These are phyloP conservation scores for Pyricularia pennisetigena DNA, from an alignment of 2,329 filamentous ascomycete genomes.

Conservation along the genomic window DNA sequence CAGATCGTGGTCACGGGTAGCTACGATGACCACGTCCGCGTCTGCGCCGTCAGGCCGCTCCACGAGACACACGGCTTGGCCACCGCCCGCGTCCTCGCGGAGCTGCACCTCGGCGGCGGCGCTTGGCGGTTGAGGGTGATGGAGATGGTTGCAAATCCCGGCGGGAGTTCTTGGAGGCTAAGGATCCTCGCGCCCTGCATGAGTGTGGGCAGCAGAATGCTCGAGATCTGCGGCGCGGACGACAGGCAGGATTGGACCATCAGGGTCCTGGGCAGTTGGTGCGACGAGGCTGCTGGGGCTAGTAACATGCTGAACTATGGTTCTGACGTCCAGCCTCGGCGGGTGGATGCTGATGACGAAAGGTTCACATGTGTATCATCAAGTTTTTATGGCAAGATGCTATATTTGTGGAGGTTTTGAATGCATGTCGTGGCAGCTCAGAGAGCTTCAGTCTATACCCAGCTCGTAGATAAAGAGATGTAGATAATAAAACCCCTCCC, in stretches of 20 bases:
- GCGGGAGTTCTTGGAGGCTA: conserved; percentile 12
- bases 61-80: conserved; percentile 28
- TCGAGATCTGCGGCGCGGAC: conserved; percentile 29
- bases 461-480: not conserved
- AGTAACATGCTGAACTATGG: conserved; percentile 91
- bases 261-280: conserved; percentile 51
- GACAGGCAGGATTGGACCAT: conserved; percentile 45
- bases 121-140: conserved; percentile 78
- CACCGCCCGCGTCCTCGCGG: conserved; percentile 44
- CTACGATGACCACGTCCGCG: conserved; percentile 76
- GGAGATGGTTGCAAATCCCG: conserved; percentile 8
- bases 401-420: conserved; percentile 54
- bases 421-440: not conserved
- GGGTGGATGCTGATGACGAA: conserved; percentile 11
- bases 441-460: not conserved
- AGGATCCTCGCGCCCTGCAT: conserved; percentile 81
- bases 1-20: conserved; percentile 71
- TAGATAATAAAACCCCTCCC: too few relatives aligned
- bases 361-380: conserved; percentile 50
- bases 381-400: conserved; percentile 65
- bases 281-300: conserved; percentile 61
- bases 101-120: conserved; percentile 62
- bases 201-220: conserved; percentile 73
- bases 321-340: conserved; percentile 52
- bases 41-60: conserved; percentile 43